Evolutionary conservation across 2,329 filamentous ascomycete genomes (phyloP).

Genomic region (Scedosporium dehoogii): DNA sequence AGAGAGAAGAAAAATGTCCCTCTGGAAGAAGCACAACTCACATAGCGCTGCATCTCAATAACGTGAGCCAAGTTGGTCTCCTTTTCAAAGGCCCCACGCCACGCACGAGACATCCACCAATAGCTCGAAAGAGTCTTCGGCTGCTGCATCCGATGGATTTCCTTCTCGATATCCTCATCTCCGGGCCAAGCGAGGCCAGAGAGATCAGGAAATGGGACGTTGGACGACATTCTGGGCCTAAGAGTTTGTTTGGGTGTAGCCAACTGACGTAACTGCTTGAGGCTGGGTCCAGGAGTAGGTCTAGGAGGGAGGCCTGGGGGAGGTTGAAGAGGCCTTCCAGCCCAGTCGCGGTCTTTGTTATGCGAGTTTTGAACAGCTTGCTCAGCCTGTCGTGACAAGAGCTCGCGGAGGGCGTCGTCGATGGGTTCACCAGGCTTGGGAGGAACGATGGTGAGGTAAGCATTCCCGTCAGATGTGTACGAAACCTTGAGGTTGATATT

Average conservation of each 20-base stretch:
- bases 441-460: neutral
- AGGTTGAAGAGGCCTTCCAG: neutral
- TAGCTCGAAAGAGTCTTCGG: neutral
- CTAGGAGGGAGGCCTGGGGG: neutral
- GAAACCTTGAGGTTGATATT: neutral
- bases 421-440: neutral
- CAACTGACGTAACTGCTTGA: neutral
- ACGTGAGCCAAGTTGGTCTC: neutral
- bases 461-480: neutral
- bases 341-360: neutral
- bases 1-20: neutral
- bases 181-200: no score
- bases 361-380: neutral
- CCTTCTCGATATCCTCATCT: neutral
- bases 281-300: neutral
- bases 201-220: no score
- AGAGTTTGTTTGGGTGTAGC: no score
- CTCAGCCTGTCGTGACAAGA: neutral
- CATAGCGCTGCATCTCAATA: neutral
- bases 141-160: neutral
- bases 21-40: neutral
- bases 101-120: slow-evolving; percentile 1
- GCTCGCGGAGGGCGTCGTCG: neutral
- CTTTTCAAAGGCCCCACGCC: neutral
- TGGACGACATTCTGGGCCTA: no score